Evolutionary conservation across 1,284 basidiomycete species (phyloP), one percentile per base, ranked within the genome.

Genomic region (Leccinum subspadiceum): DNA sequence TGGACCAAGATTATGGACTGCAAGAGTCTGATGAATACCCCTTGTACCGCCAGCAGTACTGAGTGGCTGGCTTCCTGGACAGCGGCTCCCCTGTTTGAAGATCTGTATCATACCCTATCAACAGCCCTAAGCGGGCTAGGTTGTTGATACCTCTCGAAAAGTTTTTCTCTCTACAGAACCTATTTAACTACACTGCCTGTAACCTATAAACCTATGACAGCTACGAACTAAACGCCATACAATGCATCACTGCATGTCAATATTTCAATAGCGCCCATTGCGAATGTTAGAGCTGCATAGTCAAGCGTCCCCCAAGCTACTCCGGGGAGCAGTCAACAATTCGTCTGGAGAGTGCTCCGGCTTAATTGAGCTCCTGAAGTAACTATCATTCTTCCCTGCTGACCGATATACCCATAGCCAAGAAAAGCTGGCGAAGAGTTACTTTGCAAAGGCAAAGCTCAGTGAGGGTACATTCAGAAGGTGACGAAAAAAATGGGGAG

Each of bases 261-360:
- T 35, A 35, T 35, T 15, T 20, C 41, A 44, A 46, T 20, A 20
- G 17, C 20, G 2, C 20, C 20, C 20, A 46, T 22, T 46, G 10
- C 12, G 44, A 56, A 67, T 89, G 84, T 89, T 66, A 70, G 84
- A 83, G 81, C 81, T 70, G 65, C 87, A 87, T 86, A 89, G 87
- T 89, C 87, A 87, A 89, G 84, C 84, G 79, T 77, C 77, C 79
- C 75, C 82, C 81, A 82, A 73, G 68, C 79, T 81, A 77, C 71
- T 73, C 68, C 66, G 60, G 68, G 68, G 74, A 72, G 71, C 75
- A 77, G 75, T 68, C 69, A 72, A 60, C 71, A 65, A 63, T 66
- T 66, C 60, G 68, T 75, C 77, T 82, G 73, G 79, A 77, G 80
- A 77, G 75, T 74, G 84, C 86, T 89, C 87, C 87, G 87, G 87